A percentile compares a stretch with the other conserved stretches of the same genome.
phyloP scores from a whole-genome alignment of 1,139 yeast species.

The Candida frijolesensis region DNA sequence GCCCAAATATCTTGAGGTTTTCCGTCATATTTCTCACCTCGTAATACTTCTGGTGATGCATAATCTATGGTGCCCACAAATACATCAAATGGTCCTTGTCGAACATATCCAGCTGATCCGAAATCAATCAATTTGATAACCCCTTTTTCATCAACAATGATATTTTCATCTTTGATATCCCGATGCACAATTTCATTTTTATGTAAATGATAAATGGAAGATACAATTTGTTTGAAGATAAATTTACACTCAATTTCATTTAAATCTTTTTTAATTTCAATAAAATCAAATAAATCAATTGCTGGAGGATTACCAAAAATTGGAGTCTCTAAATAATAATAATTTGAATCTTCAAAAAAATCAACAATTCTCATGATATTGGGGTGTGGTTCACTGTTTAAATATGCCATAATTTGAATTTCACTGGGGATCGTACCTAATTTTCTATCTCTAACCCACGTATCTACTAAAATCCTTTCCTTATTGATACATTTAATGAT shows the following conservation, averaged over 20 bases:
- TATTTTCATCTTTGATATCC: constrained; percentile 93
- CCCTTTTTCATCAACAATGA: constrained; percentile 80
- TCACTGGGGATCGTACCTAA: constrained; percentile 94
- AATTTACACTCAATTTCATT: constrained; percentile 72
- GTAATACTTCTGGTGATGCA: constrained; percentile 93
- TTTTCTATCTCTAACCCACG: constrained; percentile 92
- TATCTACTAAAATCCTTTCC: constrained; percentile 89
- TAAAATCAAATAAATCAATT: constrained; percentile 86
- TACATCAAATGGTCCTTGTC: constrained; percentile 93
- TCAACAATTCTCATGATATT: constrained; percentile 83
- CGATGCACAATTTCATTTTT: constrained; percentile 87
- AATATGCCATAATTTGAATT: constrained; percentile 84
- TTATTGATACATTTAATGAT: constrained; percentile 89
- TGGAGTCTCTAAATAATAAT: constrained; percentile 87
- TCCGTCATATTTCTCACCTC: constrained; percentile 88
- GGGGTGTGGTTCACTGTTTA: constrained; percentile 78
- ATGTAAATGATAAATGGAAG: constrained; percentile 81
- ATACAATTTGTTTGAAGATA: constrained; percentile 77
- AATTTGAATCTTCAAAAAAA: constrained; percentile 87
- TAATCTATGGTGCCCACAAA: constrained; percentile 97
- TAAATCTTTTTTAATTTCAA: constrained; percentile 82
- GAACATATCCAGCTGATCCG: constrained; percentile 90
- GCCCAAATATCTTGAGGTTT: constrained; percentile 98
- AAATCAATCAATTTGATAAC: constrained; percentile 86
- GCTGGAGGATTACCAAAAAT: constrained; percentile 89